Percentiles rank a stretch among this genome's conserved stretches.
phyloP scores from a whole-genome alignment of 2,329 filamentous ascomycete genomes.

The Stemphylium vesicarium region DNA sequence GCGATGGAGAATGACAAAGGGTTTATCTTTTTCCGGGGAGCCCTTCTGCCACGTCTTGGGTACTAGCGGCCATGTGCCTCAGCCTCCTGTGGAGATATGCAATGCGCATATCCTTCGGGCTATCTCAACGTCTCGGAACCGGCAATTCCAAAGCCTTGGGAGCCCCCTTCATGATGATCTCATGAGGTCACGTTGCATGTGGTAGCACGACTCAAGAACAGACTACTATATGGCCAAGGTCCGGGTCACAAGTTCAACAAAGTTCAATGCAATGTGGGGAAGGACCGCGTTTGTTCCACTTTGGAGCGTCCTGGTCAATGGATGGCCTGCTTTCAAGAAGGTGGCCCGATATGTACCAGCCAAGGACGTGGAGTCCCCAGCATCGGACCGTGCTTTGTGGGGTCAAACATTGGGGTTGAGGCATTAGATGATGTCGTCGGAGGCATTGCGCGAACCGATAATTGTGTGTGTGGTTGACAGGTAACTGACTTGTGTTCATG shows the following conservation, averaged over 20 bases:
- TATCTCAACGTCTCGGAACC: neutral
- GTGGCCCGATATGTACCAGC: neutral
- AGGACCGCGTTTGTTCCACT: neutral
- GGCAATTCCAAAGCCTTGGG: neutral
- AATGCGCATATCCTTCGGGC: too few relatives aligned
- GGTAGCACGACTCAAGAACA: neutral
- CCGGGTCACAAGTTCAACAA: neutral
- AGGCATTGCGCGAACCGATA: neutral
- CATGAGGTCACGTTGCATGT: neutral
- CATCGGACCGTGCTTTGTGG: neutral
- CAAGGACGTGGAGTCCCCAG: neutral
- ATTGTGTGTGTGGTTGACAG: neutral
- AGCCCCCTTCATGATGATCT: neutral
- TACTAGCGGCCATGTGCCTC: too few relatives aligned
- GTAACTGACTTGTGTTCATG: neutral
- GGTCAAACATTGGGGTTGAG: neutral
- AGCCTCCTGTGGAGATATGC: too few relatives aligned
- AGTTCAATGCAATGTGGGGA: neutral
- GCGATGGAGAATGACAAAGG: too few relatives aligned
- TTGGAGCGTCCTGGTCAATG: neutral
- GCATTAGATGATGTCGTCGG: neutral
- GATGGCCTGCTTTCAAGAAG: neutral
- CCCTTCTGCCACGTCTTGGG: too few relatives aligned
- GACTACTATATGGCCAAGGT: neutral
- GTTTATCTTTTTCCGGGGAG: too few relatives aligned